Conservation (phyloP, 2,329 filamentous ascomycete genomes). For the Sporothrix curviconia region DNA sequence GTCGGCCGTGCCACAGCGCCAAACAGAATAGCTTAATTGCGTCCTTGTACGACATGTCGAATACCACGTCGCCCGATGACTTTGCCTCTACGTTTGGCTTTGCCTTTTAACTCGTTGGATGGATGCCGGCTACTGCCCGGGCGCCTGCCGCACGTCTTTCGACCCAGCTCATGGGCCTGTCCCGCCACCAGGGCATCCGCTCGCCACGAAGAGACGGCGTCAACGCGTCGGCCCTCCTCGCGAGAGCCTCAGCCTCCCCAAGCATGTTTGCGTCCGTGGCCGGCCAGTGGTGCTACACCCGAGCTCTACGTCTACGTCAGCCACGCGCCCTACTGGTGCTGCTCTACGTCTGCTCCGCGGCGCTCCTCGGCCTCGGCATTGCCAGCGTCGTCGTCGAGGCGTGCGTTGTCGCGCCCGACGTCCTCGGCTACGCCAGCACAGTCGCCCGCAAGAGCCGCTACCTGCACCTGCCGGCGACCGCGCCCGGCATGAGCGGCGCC, state of each 20-base stretch:
- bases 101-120: slow-evolving; percentile 19
- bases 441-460: slow-evolving; percentile 16
- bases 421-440: slow-evolving; percentile 18
- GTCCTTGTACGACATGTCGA: slow-evolving; percentile 4
- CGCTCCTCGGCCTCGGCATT: slow-evolving; percentile 10
- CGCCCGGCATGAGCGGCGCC: slow-evolving; percentile 14
- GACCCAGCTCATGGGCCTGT: not conserved
- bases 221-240: not conserved
- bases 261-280: not conserved
- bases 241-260: not conserved
- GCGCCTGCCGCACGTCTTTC: slow-evolving; percentile 5
- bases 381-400: slow-evolving; percentile 13
- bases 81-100: slow-evolving; percentile 14
- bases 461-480: slow-evolving; percentile 18
- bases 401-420: slow-evolving; percentile 15
- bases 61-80: not conserved
- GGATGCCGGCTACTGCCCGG: slow-evolving; percentile 16
- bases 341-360: slow-evolving; percentile 9
- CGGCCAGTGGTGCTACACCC: not conserved
- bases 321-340: slow-evolving; percentile 11
- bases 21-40: too few species aligned
- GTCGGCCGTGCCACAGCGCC: too few species aligned
- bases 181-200: not conserved
- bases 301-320: slow-evolving; percentile 5
- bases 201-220: not conserved